Percentiles rank a stretch among this genome's conserved stretches.
These are phyloP conservation scores for Dictyostelium intermedium DNA, from an alignment of 78 protist species.

Conservation along the genomic window DNA sequence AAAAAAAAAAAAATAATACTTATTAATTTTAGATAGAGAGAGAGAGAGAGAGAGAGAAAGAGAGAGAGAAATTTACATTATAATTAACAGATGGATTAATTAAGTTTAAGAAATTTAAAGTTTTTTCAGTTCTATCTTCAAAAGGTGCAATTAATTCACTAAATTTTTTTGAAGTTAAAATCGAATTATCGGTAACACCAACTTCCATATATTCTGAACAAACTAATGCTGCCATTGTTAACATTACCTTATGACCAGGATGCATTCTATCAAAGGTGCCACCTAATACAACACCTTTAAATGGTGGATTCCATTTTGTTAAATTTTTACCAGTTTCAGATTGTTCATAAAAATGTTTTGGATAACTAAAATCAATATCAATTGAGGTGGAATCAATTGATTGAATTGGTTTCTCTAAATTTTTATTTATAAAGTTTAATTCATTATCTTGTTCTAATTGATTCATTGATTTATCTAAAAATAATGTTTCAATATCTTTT, in stretches of 20 bases:
- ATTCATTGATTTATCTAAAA: conserved; percentile 8
- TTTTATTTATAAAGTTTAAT: background rate
- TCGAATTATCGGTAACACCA: conserved; percentile 65
- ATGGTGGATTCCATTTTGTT: background rate
- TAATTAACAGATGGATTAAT: conserved; percentile 61
- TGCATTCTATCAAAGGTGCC: conserved; percentile 71
- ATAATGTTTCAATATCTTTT: background rate
- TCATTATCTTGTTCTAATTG: background rate
- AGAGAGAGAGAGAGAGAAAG: no score
- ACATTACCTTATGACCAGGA: conserved; percentile 75
- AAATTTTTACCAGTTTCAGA: background rate
- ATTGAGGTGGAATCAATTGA: background rate
- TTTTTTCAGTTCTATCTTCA: conserved; percentile 11
- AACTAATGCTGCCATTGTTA: conserved; percentile 38
- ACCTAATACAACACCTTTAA: conserved; percentile 65
- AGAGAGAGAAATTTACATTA: conserved; percentile 65
- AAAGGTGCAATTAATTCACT: conserved; percentile 37
- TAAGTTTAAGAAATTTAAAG: conserved; percentile 1
- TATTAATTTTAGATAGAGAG: background rate
- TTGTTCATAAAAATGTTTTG: background rate
- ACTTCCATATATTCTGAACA: conserved; percentile 60
- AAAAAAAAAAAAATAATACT: background rate
- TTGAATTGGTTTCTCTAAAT: background rate
- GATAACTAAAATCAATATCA: background rate
- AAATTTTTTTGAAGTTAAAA: conserved; percentile 35